Evolutionary conservation across 2,329 filamentous ascomycete species (phyloP), one percentile per base, ranked within the genome.

Genomic region (Tolypocladium nubicola): DNA sequence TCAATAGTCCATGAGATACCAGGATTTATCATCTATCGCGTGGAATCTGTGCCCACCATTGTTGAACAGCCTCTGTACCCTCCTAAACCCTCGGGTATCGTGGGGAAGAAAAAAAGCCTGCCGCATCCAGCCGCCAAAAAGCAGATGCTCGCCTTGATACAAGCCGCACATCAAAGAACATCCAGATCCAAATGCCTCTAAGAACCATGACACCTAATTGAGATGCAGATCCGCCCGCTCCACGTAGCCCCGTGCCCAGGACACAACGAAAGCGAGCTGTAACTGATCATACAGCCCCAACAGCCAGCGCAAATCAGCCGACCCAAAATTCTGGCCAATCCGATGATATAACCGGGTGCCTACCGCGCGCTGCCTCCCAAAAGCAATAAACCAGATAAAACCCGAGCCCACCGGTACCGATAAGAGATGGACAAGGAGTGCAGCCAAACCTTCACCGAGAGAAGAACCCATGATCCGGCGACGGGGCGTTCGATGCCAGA

Each of bases 1-100:
- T 19, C 8, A 19, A 50, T n/a, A 26, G 19, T 35, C 16, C 30
- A 50, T n/a, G 16, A 35, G 26, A 33, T 35, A 50, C 47, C 14
- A 10, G 16, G 30, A n/a, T 33, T 49, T 33, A 50, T 35, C 30
- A 50, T 50, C 14, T 50, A 50, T 33, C 16, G 47, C 16, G 16
- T 50, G 47, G 19, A 35, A n/a, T 41, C 19, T 30, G 37, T 58
- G 49, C 60, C 41, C 57, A 60, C 58, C 55, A 55, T 52, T 58
- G 59, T 58, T 57, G 50, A 58, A 57, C 56, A 59, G 58, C 61
- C 60, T 58, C 33, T 5, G 60, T 55, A 41, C 21, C 57, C 59
- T 61, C 58, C 61, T 59, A 65, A 62, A 64, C 60, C 62, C 59
- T 61, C 59, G 67, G 68, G 68, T 70, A 70, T 70, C 68, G 63